Evolutionary conservation across 1,284 basidiomycete species (phyloP), one percentile per base, ranked within the genome.

Genomic region (Pulchroboletus neoregius): DNA sequence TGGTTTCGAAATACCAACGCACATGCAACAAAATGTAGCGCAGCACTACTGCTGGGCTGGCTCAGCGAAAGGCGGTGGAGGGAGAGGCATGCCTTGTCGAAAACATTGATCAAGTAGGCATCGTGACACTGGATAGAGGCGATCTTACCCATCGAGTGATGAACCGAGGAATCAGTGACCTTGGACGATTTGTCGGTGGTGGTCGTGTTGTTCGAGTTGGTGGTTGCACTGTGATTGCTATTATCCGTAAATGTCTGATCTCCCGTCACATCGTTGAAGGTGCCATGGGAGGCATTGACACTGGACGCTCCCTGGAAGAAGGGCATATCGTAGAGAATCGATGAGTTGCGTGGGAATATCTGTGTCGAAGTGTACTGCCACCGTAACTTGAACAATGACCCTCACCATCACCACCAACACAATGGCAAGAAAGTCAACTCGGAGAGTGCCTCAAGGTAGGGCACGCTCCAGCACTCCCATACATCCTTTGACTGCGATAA

Each of bases 381-480:
- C 27, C 6, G 6, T 30, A n/a, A 16, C 28, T 31, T 8, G 10
- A 18, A 50, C 49, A 9, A 46, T 28, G 24, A 50, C 45, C 12
- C 24, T 42, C 18, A 63, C 33, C 38, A 58, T 32, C 42, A 46
- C 41, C 40, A 45, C 30, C 24, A 38, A 7, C 36, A 52, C 44
- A 5, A 63, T 57, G 63, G 22, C 50, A 43, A 66, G 61, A 48
- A 48, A 50, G 10, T 48, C 48, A 10, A 47, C 42, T 28, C 49
- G 49, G 22, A 65, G 39, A 49, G 46, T 61, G 40, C 51, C 57
- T 16, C 47, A 40, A 55, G 64, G 62, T 60, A 63, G 60, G 57
- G 51, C 52, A 50, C 58, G 53, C 47, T 57, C 53, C 22, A 61
- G 40, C 32, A 51, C 52, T 49, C 52, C 48, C 6, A 40, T 48